A percentile compares a stretch with the other conserved stretches of the same genome.
Conservation (phyloP, 768 basidiomycete genomes). For the Rhodotorula babjevae region DNA sequence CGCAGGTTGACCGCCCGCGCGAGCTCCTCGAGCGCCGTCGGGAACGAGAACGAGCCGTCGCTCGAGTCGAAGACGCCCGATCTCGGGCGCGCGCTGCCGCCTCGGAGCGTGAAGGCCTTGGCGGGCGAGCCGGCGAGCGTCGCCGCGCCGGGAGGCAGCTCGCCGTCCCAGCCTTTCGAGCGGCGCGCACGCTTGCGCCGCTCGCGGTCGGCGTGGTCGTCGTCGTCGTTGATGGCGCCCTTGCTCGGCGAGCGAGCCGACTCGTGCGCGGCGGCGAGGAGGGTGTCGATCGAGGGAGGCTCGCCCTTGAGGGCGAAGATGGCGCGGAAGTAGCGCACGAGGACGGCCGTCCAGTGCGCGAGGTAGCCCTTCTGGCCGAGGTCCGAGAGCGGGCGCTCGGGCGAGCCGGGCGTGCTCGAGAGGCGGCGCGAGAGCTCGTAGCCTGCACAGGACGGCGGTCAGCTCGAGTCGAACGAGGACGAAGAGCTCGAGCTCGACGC, state of each 20-base stretch:
- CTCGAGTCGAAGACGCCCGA: slow-evolving; percentile 4
- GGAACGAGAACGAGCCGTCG: slow-evolving; percentile 22
- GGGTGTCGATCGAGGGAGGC: slow-evolving; percentile 23
- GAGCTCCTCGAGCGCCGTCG: slow-evolving; percentile 63
- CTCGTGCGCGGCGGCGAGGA: background rate
- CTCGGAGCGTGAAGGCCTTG: slow-evolving; percentile 13
- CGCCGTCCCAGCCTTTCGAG: slow-evolving; percentile 64
- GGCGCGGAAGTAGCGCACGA: slow-evolving; percentile 77
- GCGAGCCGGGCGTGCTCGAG: slow-evolving; percentile 58
- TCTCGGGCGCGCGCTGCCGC: too few relatives aligned
- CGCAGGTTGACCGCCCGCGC: slow-evolving; percentile 74
- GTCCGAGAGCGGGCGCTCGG: slow-evolving; percentile 90
- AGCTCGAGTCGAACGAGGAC: background rate
- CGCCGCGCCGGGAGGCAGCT: slow-evolving; percentile 47
- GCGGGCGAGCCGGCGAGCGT: slow-evolving; percentile 4
- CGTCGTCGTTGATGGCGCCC: background rate
- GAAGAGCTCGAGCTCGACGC: slow-evolving; percentile 44
- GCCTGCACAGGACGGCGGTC: slow-evolving; percentile 53
- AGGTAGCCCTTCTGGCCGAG: slow-evolving; percentile 83
- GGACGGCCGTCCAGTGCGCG: slow-evolving; percentile 74
- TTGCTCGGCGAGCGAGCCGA: slow-evolving; percentile 1
- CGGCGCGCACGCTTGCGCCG: slow-evolving; percentile 41
- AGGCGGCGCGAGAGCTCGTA: slow-evolving; percentile 70
- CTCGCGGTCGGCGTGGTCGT: background rate
- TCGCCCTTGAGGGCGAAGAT: slow-evolving; percentile 39